Conservation (phyloP, 495 filamentous ascomycete genomes). For the Friedmanniomyces simplex region DNA sequence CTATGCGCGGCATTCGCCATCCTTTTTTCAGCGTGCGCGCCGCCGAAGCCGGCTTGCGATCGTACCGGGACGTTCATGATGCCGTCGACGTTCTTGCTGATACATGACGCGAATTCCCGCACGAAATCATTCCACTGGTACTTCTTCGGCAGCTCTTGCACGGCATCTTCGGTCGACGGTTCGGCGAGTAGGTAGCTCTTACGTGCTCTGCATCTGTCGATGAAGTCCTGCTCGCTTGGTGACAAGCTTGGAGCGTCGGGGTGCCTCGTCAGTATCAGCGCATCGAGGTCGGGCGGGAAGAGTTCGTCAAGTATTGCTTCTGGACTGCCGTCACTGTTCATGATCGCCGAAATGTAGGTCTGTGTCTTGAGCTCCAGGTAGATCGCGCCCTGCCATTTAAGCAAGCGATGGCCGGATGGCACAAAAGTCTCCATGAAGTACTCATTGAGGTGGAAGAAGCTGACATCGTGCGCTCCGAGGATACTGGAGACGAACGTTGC, state of each 20-base stretch:
- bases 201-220: slow-evolving; percentile 51
- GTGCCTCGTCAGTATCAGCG: slow-evolving; percentile 52
- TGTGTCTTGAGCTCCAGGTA: slow-evolving; percentile 83
- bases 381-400: slow-evolving; percentile 60
- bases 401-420: slow-evolving; percentile 57
- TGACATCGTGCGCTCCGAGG: slow-evolving; percentile 68
- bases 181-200: slow-evolving; percentile 57
- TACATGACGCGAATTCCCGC: slow-evolving; percentile 58
- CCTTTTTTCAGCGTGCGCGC: slow-evolving; percentile 10
- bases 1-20: slow-evolving; percentile 39
- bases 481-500: slow-evolving; percentile 75
- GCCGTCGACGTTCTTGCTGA: slow-evolving; percentile 61
- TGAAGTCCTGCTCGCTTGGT: slow-evolving; percentile 64
- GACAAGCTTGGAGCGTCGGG: slow-evolving; percentile 54
- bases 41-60: not conserved
- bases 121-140: slow-evolving; percentile 76
- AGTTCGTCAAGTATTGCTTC: slow-evolving; percentile 61
- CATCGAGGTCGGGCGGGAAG: slow-evolving; percentile 61
- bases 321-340: slow-evolving; percentile 43
- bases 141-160: slow-evolving; percentile 57
- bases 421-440: slow-evolving; percentile 79
- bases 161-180: slow-evolving; percentile 47
- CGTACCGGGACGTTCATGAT: slow-evolving; percentile 37
- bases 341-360: slow-evolving; percentile 63
- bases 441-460: slow-evolving; percentile 72